Base-by-base conservation (phyloP, 176 grass and related monocot species). In the Cenchrus americanus region DNA sequence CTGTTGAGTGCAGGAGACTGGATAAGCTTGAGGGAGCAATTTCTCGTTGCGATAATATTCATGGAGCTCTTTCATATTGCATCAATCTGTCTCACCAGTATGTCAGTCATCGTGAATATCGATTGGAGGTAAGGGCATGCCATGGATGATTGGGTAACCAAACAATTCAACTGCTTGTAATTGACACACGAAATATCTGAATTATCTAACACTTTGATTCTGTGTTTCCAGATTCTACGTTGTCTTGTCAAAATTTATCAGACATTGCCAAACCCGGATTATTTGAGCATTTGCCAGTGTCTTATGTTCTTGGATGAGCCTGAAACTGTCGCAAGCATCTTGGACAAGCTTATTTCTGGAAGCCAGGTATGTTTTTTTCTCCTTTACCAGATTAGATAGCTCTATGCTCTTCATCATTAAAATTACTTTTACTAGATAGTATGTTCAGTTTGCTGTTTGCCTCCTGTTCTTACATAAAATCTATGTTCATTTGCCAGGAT, bases 241-340 rank as follows among this genome's bases (percentile, higher is more conserved):
- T 77, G 89, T 70, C 93, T 99, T 50, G 91, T 96, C 64, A 96
- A 94, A 57, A 96, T 99, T 81, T 99, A 83, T 73, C 89, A 94
- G 83, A 79, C 80, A 40, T 79, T 86, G 62, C 86, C 88, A 70
- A 63, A 92, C 76, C 97, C 91, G 21, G 93, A 99, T 87, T 96
- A 82, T 78, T 30, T 92, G 71, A 99, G 93, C 84, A 93, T 94
- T 51, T 97, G 91, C 82, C 94, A 94, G 47, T 97, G 94, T 74
- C 84, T 91, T 24, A 94, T 97, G 94, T 93, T 97, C 76, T 88
- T 97, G 83, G 46, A 82, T 87, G 86, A 90, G 21, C 82, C 91
- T 84, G 83, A 87, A 76, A 82, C 83, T 72, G 97, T 96, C 52
- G 87, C 93, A 30, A 89, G 65, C 84, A 96, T 97, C 87, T 85